A percentile compares a stretch with the other conserved stretches of the same genome.
These are phyloP conservation scores for Epicoccum sorghinum DNA, from an alignment of 2,329 filamentous ascomycete species.

Conservation along the genomic window DNA sequence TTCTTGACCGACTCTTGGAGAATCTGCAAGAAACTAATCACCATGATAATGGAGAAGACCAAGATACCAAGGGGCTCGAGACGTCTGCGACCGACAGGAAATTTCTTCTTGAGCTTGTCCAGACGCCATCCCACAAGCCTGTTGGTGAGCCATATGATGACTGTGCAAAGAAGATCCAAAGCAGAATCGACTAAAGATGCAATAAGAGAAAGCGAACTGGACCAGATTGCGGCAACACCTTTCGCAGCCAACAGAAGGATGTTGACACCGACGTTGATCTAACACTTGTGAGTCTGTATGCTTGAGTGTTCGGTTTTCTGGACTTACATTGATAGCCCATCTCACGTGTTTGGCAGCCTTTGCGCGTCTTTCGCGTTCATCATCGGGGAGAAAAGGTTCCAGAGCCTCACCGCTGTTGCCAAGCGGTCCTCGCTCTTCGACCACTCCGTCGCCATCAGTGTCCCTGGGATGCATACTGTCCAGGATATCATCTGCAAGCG, in stretches of 20 bases:
- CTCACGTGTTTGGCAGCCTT: constrained; percentile 57
- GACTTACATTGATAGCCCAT: constrained; percentile 61
- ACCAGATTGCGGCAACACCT: constrained; percentile 60
- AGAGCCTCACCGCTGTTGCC: constrained; percentile 58
- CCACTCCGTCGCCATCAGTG: constrained; percentile 61
- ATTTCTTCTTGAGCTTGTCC: constrained; percentile 56
- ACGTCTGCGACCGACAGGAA: constrained; percentile 59
- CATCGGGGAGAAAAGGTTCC: constrained; percentile 62
- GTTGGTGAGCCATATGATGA: constrained; percentile 67
- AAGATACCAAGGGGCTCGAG: constrained; percentile 68
- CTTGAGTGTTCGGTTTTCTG: not conserved
- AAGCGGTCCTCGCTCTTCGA: constrained; percentile 59
- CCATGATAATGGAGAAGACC: constrained; percentile 67
- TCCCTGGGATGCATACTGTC: constrained; percentile 64
- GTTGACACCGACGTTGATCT: constrained; percentile 67
- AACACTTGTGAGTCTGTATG: constrained; percentile 7
- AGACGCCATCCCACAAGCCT: constrained; percentile 64
- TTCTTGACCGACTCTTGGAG: constrained; percentile 66
- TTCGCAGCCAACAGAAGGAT: constrained; percentile 63
- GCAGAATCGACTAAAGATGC: constrained; percentile 68
- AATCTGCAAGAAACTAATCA: constrained; percentile 67
- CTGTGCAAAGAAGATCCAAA: constrained; percentile 64
- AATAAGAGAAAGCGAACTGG: constrained; percentile 65
- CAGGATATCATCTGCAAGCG: constrained; percentile 64
- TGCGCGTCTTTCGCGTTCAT: constrained; percentile 57